These are phyloP conservation scores for Boletellus emodensis DNA, from an alignment of 768 basidiomycete genomes.

Conservation along the genomic window DNA sequence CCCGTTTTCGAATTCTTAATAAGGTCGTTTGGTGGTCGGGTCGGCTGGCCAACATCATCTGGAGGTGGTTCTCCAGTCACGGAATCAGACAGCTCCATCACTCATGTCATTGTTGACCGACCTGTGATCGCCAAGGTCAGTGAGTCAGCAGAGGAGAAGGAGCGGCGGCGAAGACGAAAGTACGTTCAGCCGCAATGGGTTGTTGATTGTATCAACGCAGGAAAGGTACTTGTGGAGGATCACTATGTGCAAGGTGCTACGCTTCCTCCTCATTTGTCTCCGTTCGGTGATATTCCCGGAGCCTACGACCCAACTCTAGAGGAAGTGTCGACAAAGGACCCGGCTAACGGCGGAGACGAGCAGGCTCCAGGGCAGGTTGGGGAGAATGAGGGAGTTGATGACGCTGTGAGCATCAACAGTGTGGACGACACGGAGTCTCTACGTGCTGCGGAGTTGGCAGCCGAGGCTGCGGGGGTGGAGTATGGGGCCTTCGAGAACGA, in stretches of 20 bases:
- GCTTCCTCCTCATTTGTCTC: slow-evolving; percentile 93
- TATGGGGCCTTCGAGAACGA: slow-evolving; percentile 75
- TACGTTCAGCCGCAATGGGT: slow-evolving; percentile 98
- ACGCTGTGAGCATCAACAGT: slow-evolving; percentile 28
- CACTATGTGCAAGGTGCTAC: slow-evolving; percentile 80
- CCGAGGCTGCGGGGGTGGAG: slow-evolving; percentile 84
- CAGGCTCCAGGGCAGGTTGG: slow-evolving; percentile 17
- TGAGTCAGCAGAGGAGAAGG: slow-evolving; percentile 56
- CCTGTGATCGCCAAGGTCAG: slow-evolving; percentile 51
- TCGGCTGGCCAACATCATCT: slow-evolving; percentile 84
- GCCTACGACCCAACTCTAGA: slow-evolving; percentile 64
- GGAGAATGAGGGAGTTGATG: slow-evolving; percentile 28
- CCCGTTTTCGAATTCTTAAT: slow-evolving; percentile 93
- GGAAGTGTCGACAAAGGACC: slow-evolving; percentile 29
- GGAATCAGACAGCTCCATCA: slow-evolving; percentile 79
- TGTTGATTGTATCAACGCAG: slow-evolving; percentile 90
- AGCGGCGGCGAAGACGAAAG: slow-evolving; percentile 65
- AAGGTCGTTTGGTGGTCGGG: slow-evolving; percentile 85
- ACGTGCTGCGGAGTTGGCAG: slow-evolving; percentile 86
- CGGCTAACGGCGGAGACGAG: slow-evolving; percentile 27
- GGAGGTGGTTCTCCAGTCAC: slow-evolving; percentile 78
- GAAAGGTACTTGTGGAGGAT: slow-evolving; percentile 80
- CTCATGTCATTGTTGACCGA: slow-evolving; percentile 93
- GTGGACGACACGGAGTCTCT: slow-evolving; percentile 61
- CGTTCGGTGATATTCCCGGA: slow-evolving; percentile 80